Evolutionary conservation across 2,329 filamentous ascomycete genomes (phyloP).

Genomic region (Pseudofabraea citricarpa): DNA sequence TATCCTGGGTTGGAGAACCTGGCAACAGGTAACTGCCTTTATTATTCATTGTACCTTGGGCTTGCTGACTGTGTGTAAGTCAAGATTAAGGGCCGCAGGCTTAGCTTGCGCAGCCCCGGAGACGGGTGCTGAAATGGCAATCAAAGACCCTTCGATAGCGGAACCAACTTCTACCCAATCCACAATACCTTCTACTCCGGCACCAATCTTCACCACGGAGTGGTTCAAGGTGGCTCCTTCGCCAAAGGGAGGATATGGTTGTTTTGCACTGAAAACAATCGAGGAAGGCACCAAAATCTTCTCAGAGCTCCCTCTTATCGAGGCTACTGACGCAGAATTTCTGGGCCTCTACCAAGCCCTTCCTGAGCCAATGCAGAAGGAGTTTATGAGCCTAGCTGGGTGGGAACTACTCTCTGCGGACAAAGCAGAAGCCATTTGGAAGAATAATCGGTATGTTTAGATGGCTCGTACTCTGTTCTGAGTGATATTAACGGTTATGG

Average conservation of each 20-base stretch:
- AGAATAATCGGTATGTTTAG: conserved; percentile 27
- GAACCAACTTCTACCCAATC: neutral
- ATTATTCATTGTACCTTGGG: no score
- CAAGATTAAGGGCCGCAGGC: no score
- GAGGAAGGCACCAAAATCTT: conserved; percentile 17
- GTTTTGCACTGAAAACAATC: conserved; percentile 24
- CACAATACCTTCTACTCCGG: neutral
- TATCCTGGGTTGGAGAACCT: no score
- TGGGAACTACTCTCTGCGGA: conserved; percentile 10
- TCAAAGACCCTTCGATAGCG: neutral
- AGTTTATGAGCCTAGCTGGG: conserved; percentile 15
- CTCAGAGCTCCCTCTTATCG: conserved; percentile 20
- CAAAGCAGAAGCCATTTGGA: conserved; percentile 19
- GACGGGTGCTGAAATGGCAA: no score
- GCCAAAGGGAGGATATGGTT: conserved; percentile 23
- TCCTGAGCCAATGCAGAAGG: conserved; percentile 10
- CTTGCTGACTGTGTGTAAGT: no score
- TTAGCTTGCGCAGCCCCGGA: no score
- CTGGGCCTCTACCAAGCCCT: conserved; percentile 16
- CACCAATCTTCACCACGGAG: conserved; percentile 17
- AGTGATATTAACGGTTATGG: no score
- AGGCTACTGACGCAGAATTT: conserved; percentile 9
- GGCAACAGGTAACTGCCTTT: no score
- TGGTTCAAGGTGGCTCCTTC: conserved; percentile 23
- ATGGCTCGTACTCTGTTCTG: no score